Conservation (phyloP, 208 protist genomes). For the Acanthamoeba divionensis region DNA sequence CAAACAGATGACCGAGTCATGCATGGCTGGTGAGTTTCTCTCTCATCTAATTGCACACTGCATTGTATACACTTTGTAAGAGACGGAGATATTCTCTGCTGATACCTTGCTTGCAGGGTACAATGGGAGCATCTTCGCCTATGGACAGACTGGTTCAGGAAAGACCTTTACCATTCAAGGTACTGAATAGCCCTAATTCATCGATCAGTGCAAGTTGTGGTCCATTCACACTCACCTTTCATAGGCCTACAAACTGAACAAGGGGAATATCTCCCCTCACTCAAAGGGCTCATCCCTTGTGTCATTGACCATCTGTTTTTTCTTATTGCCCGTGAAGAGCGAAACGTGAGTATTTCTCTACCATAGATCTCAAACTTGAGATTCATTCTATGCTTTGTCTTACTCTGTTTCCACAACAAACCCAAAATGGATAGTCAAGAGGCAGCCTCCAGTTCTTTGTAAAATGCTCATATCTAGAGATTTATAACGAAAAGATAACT, state of each 20-base stretch:
- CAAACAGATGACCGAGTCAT: conserved; percentile 1
- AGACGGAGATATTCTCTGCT: too few relatives aligned
- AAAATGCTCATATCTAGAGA: conserved; percentile 69
- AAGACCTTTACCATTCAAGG: conserved; percentile 58
- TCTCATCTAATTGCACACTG: too few relatives aligned
- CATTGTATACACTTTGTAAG: too few relatives aligned
- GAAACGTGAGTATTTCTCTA: not conserved
- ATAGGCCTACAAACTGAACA: too few relatives aligned
- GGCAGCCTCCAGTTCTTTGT: not conserved
- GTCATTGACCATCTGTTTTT: conserved; percentile 33
- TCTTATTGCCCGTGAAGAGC: not conserved
- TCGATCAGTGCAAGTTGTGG: too few relatives aligned
- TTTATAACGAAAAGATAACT: conserved; percentile 77
- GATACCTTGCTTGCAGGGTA: conserved; percentile 46
- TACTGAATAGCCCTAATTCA: too few relatives aligned
- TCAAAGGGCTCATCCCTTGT: conserved; percentile 44
- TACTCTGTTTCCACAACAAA: not conserved
- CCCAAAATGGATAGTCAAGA: not conserved
- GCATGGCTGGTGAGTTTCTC: not conserved
- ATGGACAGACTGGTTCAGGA: conserved; percentile 54
- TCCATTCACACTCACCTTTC: too few relatives aligned
- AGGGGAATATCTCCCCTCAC: not conserved
- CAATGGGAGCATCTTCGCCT: conserved; percentile 51
- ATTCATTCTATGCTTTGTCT: not conserved
- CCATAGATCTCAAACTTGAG: not conserved